A percentile compares a stretch with the other conserved stretches of the same genome.
Conservation (phyloP, 2,329 filamentous ascomycete species). For the Salinomyces thailandicus region DNA sequence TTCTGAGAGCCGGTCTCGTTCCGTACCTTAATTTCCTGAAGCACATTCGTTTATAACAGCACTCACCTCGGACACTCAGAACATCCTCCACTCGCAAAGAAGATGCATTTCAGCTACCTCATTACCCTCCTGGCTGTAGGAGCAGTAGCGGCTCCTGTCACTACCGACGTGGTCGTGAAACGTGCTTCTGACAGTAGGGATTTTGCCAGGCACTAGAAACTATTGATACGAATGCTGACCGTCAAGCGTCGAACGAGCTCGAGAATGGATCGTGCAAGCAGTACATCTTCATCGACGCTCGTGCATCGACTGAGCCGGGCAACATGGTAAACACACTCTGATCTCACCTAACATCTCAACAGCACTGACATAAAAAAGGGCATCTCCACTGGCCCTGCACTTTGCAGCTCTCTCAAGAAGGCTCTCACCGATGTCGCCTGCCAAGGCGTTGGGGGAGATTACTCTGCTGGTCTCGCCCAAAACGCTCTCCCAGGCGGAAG, state of each 20-base stretch:
- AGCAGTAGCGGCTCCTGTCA: neutral
- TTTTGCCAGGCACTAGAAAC: neutral
- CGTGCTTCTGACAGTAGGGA: no score
- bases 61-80: no score
- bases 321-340: constrained; percentile 35
- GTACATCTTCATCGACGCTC: constrained; percentile 48
- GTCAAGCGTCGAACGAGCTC: constrained; percentile 17
- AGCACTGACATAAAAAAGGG: constrained; percentile 8
- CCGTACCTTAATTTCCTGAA: no score
- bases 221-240: no score
- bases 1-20: no score
- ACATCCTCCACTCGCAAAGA: no score
- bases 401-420: constrained; percentile 17
- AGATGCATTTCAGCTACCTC: neutral
- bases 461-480: constrained; percentile 11
- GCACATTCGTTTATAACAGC: no score
- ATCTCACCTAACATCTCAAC: neutral
- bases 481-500: constrained; percentile 15
- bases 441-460: constrained; percentile 20
- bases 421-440: constrained; percentile 15
- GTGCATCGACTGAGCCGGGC: constrained; percentile 44
- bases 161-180: neutral
- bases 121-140: neutral
- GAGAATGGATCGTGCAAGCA: constrained; percentile 30
- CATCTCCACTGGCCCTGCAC: constrained; percentile 15